Evolutionary conservation across 2,329 filamentous ascomycete genomes (phyloP).

Genomic region (Aspergillus sp.): DNA sequence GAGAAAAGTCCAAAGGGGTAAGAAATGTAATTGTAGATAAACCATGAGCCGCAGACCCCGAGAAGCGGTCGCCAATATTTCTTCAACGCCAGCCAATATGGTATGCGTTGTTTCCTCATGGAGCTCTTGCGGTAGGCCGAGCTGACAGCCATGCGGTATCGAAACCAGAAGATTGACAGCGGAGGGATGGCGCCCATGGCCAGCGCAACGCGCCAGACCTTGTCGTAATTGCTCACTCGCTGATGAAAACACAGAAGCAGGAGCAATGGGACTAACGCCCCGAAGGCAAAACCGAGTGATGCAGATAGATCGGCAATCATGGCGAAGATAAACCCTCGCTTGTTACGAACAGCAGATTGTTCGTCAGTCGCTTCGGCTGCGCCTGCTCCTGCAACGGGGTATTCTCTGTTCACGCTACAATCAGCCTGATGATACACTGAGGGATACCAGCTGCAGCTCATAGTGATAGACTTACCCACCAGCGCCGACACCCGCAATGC

Average conservation of each 20-base stretch:
- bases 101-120: constrained; percentile 47
- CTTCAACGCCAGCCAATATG: constrained; percentile 50
- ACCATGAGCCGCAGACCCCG: constrained; percentile 52
- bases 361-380: constrained; percentile 56
- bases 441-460: background rate
- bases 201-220: constrained; percentile 54
- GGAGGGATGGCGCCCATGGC: constrained; percentile 53
- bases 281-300: constrained; percentile 53
- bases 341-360: constrained; percentile 43
- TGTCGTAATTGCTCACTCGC: constrained; percentile 38
- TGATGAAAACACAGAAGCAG: constrained; percentile 52
- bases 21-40: constrained; percentile 54
- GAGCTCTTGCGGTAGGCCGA: constrained; percentile 50
- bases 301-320: constrained; percentile 54
- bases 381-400: constrained; percentile 53
- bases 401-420: constrained; percentile 38
- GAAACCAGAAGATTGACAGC: constrained; percentile 54
- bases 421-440: background rate
- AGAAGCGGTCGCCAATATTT: constrained; percentile 52
- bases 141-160: constrained; percentile 53
- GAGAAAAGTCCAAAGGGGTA: constrained; percentile 58
- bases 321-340: constrained; percentile 58
- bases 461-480: constrained; percentile 27
- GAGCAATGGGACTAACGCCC: constrained; percentile 51
- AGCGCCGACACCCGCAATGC: constrained; percentile 47